Percentiles rank a stretch among this genome's conserved stretches.
Conservation (phyloP, 2,329 filamentous ascomycete species). For the Talaromyces funiculosus region DNA sequence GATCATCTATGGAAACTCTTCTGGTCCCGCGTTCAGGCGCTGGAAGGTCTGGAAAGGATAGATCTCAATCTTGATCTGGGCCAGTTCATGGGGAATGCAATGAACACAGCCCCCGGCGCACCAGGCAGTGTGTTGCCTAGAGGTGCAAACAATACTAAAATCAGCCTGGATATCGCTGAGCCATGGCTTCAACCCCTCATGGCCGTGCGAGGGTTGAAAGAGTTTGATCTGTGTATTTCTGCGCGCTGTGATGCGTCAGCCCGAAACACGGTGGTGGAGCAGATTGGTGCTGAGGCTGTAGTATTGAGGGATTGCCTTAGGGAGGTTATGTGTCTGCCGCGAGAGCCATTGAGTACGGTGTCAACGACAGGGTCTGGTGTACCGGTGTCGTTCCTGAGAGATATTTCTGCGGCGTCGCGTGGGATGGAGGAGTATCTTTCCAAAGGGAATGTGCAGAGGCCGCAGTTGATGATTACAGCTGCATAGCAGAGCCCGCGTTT, state of each 20-base stretch:
- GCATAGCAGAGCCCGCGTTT: slow-evolving; percentile 19
- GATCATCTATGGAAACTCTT: slow-evolving; percentile 29
- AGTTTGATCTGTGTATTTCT: slow-evolving; percentile 31
- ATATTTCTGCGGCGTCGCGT: neutral
- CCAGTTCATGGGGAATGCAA: slow-evolving; percentile 21
- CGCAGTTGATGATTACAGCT: slow-evolving; percentile 27
- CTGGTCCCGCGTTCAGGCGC: slow-evolving; percentile 23
- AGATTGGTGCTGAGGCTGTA: slow-evolving; percentile 24
- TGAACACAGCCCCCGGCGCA: neutral
- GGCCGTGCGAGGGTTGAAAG: slow-evolving; percentile 22
- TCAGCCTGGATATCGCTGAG: slow-evolving; percentile 24
- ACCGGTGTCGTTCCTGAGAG: neutral
- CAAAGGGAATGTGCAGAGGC: neutral
- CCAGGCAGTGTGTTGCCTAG: slow-evolving; percentile 15
- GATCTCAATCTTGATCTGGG: slow-evolving; percentile 28
- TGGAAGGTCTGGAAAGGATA: slow-evolving; percentile 20
- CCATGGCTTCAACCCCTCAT: slow-evolving; percentile 28
- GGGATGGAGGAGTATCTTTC: neutral
- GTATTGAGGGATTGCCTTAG: slow-evolving; percentile 24
- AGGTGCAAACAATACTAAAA: slow-evolving; percentile 17
- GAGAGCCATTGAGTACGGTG: neutral
- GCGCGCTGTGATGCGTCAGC: slow-evolving; percentile 27
- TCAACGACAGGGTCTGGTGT: neutral
- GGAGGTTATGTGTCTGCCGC: slow-evolving; percentile 21
- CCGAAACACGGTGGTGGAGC: slow-evolving; percentile 23